These are phyloP conservation scores for Metschnikowia continentalis DNA, from an alignment of 805 yeast species.

Conservation along the genomic window DNA sequence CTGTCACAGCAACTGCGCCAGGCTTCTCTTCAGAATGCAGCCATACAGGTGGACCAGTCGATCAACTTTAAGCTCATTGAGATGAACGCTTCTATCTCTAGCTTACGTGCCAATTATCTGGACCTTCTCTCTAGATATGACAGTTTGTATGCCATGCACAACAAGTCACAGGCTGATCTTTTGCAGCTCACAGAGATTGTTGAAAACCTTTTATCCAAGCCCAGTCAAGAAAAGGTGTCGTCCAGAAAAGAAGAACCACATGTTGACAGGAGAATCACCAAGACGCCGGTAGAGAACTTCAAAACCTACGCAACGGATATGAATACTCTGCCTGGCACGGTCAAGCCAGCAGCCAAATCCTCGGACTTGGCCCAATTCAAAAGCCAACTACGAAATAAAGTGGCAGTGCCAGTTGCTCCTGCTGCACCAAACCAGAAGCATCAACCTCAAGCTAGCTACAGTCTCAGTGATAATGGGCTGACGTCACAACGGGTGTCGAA, in stretches of 20 bases:
- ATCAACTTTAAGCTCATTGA: constrained; percentile 30
- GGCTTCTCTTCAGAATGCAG: constrained; percentile 15
- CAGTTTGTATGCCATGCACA: constrained; percentile 43
- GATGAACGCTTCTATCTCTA: constrained; percentile 33
- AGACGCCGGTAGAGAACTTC: constrained; percentile 12
- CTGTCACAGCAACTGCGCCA: constrained; percentile 19
- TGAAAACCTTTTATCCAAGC: constrained; percentile 20
- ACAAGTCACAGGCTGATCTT: constrained; percentile 49
- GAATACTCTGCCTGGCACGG: constrained; percentile 15
- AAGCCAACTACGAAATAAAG: constrained; percentile 8
- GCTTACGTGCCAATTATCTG: constrained; percentile 40
- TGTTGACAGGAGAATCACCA: constrained; percentile 7
- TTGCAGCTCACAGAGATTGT: constrained; percentile 48
- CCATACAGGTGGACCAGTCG: constrained; percentile 14
- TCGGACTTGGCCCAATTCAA: constrained; percentile 11
- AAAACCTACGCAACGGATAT: constrained; percentile 8
- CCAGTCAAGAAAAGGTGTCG: not conserved
- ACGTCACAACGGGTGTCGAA: constrained; percentile 10
- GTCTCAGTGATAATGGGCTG: constrained; percentile 11
- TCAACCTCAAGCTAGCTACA: constrained; percentile 8
- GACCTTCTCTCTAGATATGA: constrained; percentile 45
- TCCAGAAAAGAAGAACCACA: constrained; percentile 4
- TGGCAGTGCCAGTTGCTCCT: constrained; percentile 1
- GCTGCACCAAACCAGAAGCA: not conserved
- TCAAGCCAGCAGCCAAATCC: constrained; percentile 3